Evolutionary conservation across 1,284 basidiomycete species (phyloP).

Genomic region (Naganishia liquefaciens): DNA sequence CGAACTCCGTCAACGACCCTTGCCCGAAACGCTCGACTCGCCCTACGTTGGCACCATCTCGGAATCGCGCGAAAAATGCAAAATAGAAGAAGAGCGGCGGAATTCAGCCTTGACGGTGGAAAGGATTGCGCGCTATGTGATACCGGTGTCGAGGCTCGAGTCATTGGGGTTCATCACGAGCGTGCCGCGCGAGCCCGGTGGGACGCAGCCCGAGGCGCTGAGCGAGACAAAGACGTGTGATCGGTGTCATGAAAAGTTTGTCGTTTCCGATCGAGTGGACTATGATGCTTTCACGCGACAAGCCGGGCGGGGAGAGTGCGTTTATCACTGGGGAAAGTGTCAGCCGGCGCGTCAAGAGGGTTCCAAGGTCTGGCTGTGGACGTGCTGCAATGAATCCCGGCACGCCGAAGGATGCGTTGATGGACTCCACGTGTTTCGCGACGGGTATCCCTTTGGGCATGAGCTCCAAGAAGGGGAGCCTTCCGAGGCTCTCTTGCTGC

Average conservation of each 20-base stretch:
- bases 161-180: conserved; percentile 71
- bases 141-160: conserved; percentile 63
- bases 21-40: conserved; percentile 65
- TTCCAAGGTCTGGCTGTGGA: conserved; percentile 48
- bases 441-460: conserved; percentile 49
- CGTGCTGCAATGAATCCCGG: conserved; percentile 51
- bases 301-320: conserved; percentile 67
- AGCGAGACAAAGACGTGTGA: conserved; percentile 71
- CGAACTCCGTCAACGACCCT: conserved; percentile 59
- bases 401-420: conserved; percentile 51
- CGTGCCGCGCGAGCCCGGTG: conserved; percentile 65
- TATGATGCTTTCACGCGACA: conserved; percentile 39
- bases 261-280: conserved; percentile 55
- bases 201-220: conserved; percentile 64
- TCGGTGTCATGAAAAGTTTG: conserved; percentile 69
- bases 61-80: conserved; percentile 63
- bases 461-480: conserved; percentile 69
- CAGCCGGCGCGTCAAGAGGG: conserved; percentile 48
- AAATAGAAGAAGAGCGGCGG: conserved; percentile 63
- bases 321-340: conserved; percentile 74
- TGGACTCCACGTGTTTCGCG: conserved; percentile 44
- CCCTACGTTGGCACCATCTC: conserved; percentile 78
- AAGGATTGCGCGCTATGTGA: conserved; percentile 62
- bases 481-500: conserved; percentile 66
- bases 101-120: conserved; percentile 61